Percentiles rank a stretch among this genome's conserved stretches.
Conservation (phyloP, 192 early-diverging fungal species). For the Lunasporangiospora selenospora region DNA sequence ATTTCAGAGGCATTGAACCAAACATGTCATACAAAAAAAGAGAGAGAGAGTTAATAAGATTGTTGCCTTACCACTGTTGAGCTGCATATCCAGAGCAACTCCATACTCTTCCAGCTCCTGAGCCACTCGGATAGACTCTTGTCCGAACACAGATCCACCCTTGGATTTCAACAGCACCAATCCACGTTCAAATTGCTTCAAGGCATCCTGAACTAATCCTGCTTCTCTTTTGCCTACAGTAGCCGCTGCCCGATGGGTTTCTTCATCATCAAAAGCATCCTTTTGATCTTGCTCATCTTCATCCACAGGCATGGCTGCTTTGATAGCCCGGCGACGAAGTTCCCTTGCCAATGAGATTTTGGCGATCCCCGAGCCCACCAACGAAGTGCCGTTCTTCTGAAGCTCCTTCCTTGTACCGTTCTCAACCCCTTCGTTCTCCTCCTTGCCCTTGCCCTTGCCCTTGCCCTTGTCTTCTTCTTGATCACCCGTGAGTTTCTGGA, state of each 20-base stretch:
- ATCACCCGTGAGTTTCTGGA: conserved; percentile 29
- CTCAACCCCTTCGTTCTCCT: too few species aligned
- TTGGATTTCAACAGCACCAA: conserved; percentile 5
- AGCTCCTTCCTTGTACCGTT: too few species aligned
- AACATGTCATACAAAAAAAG: too few species aligned
- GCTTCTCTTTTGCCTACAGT: conserved; percentile 17
- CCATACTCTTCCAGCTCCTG: conserved; percentile 48
- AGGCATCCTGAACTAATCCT: background rate
- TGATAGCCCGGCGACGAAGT: conserved; percentile 14
- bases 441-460: too few species aligned
- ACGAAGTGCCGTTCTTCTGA: conserved; percentile 15
- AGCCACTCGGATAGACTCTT: conserved; percentile 39
- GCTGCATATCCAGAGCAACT: conserved; percentile 21
- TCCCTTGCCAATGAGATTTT: conserved; percentile 28
- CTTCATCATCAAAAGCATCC: conserved; percentile 16
- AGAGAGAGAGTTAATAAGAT: too few species aligned
- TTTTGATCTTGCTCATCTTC: conserved; percentile 25
- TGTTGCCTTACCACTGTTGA: conserved; percentile 40
- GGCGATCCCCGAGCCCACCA: conserved; percentile 33
- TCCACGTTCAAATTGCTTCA: conserved; percentile 21
- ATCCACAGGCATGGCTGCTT: background rate
- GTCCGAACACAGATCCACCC: conserved; percentile 9
- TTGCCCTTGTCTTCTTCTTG: too few species aligned
- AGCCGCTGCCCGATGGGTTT: conserved; percentile 12
- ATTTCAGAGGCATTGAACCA: too few species aligned